Conservation (phyloP, 768 basidiomycete species). For the Trametes villosa region DNA sequence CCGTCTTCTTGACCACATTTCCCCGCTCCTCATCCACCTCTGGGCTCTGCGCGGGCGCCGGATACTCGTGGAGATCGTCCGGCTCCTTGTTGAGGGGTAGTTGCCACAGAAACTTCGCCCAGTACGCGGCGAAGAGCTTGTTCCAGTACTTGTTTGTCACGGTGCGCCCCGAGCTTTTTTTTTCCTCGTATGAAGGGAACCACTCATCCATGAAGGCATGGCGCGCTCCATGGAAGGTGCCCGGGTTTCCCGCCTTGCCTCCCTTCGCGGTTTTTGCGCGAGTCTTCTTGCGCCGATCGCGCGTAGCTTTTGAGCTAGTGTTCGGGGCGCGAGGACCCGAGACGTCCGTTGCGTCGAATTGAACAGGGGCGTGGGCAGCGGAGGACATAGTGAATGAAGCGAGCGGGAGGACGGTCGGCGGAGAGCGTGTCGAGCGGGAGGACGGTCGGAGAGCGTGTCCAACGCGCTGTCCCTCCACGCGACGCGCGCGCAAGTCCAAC, state of each 20-base stretch:
- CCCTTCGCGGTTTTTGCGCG: background rate
- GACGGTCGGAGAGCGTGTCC: too few relatives aligned
- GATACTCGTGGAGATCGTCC: too few relatives aligned
- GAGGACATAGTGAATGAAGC: too few relatives aligned
- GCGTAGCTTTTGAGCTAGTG: background rate
- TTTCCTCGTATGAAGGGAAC: background rate
- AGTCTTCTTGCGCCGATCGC: background rate
- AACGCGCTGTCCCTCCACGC: too few relatives aligned
- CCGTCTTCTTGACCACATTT: too few relatives aligned
- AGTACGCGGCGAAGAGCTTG: background rate
- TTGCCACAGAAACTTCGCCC: background rate
- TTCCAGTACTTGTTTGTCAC: background rate
- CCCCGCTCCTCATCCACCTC: too few relatives aligned
- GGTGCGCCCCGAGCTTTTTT: background rate
- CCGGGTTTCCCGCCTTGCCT: background rate
- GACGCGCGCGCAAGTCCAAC: too few relatives aligned
- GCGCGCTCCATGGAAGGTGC: background rate
- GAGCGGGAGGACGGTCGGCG: too few relatives aligned
- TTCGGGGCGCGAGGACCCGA: background rate
- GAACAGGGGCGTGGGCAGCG: background rate
- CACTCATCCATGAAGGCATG: background rate
- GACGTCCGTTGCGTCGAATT: background rate
- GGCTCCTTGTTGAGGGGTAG: background rate
- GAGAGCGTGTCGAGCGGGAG: too few relatives aligned
- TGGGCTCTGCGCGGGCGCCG: too few relatives aligned